A percentile compares a stretch with the other conserved stretches of the same genome.
Evolutionary conservation across 2,329 filamentous ascomycete genomes (phyloP).

Genomic region (Scedosporium minutisporum): DNA sequence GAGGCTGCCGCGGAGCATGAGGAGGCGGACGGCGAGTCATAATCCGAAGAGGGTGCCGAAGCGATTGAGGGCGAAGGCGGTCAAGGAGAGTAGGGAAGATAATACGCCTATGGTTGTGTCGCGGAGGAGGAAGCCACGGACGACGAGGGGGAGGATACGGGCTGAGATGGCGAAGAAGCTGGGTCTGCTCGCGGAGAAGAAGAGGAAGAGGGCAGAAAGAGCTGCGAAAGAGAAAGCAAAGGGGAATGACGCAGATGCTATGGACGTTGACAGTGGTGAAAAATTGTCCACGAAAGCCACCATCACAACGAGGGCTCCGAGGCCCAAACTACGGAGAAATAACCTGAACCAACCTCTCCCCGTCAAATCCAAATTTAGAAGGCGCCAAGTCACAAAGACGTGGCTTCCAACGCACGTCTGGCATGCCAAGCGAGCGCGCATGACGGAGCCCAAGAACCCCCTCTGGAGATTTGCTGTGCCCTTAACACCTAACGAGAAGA

Average conservation of each 20-base stretch:
- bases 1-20: slow-evolving; percentile 73
- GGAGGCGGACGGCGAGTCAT: slow-evolving; percentile 84
- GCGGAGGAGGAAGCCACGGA: slow-evolving; percentile 50
- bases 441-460: slow-evolving; percentile 69
- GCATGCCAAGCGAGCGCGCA: slow-evolving; percentile 83
- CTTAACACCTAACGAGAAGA: slow-evolving; percentile 78
- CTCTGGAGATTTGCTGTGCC: slow-evolving; percentile 89
- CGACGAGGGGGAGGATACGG: slow-evolving; percentile 51
- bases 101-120: slow-evolving; percentile 75
- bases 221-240: slow-evolving; percentile 19
- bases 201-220: slow-evolving; percentile 28
- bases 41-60: slow-evolving; percentile 86
- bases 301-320: slow-evolving; percentile 25
- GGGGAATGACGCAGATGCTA: slow-evolving; percentile 9
- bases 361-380: slow-evolving; percentile 62
- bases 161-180: slow-evolving; percentile 68
- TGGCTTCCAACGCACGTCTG: slow-evolving; percentile 94
- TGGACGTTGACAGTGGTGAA: slow-evolving; percentile 8
- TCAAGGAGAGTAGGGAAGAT: slow-evolving; percentile 71
- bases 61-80: slow-evolving; percentile 60
- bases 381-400: slow-evolving; percentile 78
- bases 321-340: slow-evolving; percentile 62
- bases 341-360: slow-evolving; percentile 50
- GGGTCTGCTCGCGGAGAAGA: slow-evolving; percentile 51
- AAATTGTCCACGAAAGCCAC: not conserved